Percentiles rank a stretch among this genome's conserved stretches.
These are phyloP conservation scores for Laguncularia racemosa DNA, from an alignment of 345 rosid species.

Conservation along the genomic window DNA sequence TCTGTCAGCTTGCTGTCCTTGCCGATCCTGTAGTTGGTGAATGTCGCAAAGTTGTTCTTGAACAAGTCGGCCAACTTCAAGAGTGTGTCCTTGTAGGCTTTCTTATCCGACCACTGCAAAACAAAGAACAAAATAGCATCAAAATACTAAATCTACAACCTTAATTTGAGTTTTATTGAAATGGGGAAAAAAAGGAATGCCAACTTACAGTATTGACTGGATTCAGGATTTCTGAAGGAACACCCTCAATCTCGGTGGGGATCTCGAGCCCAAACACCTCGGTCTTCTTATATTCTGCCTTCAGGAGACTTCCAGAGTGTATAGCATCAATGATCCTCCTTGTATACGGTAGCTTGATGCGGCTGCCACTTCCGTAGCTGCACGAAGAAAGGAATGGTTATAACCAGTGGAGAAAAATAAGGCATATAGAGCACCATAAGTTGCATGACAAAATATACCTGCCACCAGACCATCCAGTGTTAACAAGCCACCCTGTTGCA, in stretches of 20 bases:
- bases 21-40: constrained; percentile 75
- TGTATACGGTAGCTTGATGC: constrained; percentile 79
- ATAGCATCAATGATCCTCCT: constrained; percentile 88
- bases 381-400: neutral
- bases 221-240: constrained; percentile 80
- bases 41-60: constrained; percentile 69
- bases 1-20: constrained; percentile 60
- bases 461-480: constrained; percentile 99
- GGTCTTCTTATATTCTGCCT: constrained; percentile 61
- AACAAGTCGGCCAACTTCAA: constrained; percentile 83
- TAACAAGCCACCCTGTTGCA: constrained; percentile 96
- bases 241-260: constrained; percentile 66
- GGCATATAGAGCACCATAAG: no score
- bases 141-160: neutral
- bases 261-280: constrained; percentile 79
- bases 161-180: neutral
- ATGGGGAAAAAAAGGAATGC: neutral
- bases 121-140: neutral
- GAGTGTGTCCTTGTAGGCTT: constrained; percentile 67
- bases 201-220: constrained; percentile 68
- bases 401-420: no score
- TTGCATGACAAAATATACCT: constrained; percentile 34
- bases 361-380: constrained; percentile 80
- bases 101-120: constrained; percentile 77
- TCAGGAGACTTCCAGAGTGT: constrained; percentile 70